Evolutionary conservation across 2,329 filamentous ascomycete genomes (phyloP).

Genomic region (Apiospora koreana): DNA sequence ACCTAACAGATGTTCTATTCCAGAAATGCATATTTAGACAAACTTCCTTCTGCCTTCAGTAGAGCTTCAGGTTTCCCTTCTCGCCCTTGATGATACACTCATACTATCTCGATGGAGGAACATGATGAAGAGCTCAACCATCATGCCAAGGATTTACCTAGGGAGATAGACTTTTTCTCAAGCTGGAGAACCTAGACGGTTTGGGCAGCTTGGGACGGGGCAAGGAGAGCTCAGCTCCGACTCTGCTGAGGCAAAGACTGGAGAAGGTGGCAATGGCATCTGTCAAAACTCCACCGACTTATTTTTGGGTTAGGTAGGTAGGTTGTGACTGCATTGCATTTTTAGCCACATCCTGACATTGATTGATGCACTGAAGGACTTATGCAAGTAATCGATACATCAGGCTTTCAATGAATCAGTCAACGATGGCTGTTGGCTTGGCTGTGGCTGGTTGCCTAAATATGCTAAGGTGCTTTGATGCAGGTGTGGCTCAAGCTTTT

Average conservation of each 20-base stretch:
- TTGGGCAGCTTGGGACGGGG: neutral
- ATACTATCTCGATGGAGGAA: neutral
- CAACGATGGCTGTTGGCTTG: neutral
- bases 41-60: too few species aligned
- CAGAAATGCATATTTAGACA: neutral
- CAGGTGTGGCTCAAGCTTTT: neutral
- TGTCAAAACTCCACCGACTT: neutral
- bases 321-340: neutral
- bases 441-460: neutral
- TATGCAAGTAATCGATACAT: neutral
- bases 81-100: neutral
- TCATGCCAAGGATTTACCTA: neutral
- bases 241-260: neutral
- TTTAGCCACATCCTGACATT: too few species aligned
- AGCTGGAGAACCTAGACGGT: slow-evolving; percentile 1
- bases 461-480: neutral
- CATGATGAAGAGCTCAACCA: neutral
- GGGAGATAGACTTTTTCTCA: neutral
- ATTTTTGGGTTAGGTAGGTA: neutral
- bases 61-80: too few species aligned
- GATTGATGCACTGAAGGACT: neutral
- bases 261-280: slow-evolving; percentile 1
- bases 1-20: neutral
- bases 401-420: neutral
- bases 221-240: neutral